phyloP scores from a whole-genome alignment of 1,139 yeast species.

The Lodderomyces elongisporus region DNA sequence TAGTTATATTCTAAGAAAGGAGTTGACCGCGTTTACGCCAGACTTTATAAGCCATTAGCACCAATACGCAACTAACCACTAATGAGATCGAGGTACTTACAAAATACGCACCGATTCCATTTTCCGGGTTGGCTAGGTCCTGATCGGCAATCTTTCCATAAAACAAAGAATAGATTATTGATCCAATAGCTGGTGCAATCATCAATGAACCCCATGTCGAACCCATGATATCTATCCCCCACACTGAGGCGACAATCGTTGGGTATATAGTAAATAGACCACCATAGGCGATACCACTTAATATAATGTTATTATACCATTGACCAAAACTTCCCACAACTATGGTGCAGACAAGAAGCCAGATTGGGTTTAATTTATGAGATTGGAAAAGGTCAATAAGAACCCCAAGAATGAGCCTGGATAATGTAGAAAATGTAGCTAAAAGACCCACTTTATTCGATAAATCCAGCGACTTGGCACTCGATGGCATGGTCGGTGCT shows the following conservation, averaged over 20 bases:
- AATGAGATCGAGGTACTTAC: constrained; percentile 28
- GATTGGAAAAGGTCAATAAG: constrained; percentile 46
- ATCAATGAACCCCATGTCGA: constrained; percentile 91
- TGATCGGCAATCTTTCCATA: constrained; percentile 66
- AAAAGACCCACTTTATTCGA: constrained; percentile 43
- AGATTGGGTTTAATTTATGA: constrained; percentile 31
- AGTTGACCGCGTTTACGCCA: constrained; percentile 27
- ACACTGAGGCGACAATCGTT: constrained; percentile 69
- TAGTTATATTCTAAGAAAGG: not conserved
- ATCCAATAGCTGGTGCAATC: constrained; percentile 87
- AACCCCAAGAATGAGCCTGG: constrained; percentile 61
- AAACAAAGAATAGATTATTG: constrained; percentile 62
- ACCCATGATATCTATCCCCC: constrained; percentile 91
- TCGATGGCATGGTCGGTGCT: not conserved
- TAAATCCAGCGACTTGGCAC: constrained; percentile 35
- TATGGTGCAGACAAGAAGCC: constrained; percentile 40
- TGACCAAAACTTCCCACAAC: constrained; percentile 45
- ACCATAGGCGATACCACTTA: constrained; percentile 76
- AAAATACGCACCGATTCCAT: constrained; percentile 23
- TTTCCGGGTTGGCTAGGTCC: constrained; percentile 1
- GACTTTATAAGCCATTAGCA: constrained; percentile 31
- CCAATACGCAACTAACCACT: constrained; percentile 25
- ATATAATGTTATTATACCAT: constrained; percentile 26
- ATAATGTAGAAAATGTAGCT: constrained; percentile 37
- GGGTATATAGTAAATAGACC: constrained; percentile 83